Percentiles rank a stretch among this genome's conserved stretches.
Conservation (phyloP, 1,284 basidiomycete species). For the Hortiboletus rubellus region DNA sequence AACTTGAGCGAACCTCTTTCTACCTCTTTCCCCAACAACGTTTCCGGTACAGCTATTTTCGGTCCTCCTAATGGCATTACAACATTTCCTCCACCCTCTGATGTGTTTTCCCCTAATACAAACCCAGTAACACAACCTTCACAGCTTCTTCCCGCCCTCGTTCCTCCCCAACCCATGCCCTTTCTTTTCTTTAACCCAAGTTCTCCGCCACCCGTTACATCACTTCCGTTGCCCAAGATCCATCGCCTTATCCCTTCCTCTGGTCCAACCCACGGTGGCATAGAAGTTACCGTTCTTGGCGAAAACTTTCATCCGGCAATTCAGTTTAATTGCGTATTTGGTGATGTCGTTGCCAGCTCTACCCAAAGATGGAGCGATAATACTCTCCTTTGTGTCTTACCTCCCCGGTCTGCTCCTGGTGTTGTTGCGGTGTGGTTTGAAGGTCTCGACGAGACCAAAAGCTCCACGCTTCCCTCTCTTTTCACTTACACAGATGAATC, state of each 20-base stretch:
- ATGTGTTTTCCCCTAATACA: slow-evolving; percentile 20
- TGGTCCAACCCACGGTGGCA: slow-evolving; percentile 91
- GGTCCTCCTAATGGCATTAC: slow-evolving; percentile 14
- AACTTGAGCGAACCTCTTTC: slow-evolving; percentile 10
- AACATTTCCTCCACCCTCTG: slow-evolving; percentile 18
- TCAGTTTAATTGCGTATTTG: slow-evolving; percentile 82
- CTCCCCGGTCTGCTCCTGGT: slow-evolving; percentile 80
- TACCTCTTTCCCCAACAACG: slow-evolving; percentile 10
- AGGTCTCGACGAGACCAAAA: slow-evolving; percentile 62
- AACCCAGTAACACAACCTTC: slow-evolving; percentile 19
- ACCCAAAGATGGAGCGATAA: slow-evolving; percentile 94
- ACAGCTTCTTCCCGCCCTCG: slow-evolving; percentile 20
- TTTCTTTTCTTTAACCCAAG: slow-evolving; percentile 62
- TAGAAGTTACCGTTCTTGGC: slow-evolving; percentile 93
- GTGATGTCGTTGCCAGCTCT: slow-evolving; percentile 77
- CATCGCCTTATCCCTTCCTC: slow-evolving; percentile 87
- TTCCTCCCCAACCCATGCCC: slow-evolving; percentile 39
- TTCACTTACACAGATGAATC: slow-evolving; percentile 93
- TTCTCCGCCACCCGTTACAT: slow-evolving; percentile 44
- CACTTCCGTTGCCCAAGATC: slow-evolving; percentile 63
- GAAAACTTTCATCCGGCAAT: slow-evolving; percentile 79
- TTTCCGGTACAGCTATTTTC: slow-evolving; percentile 14
- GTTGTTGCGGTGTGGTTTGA: slow-evolving; percentile 90
- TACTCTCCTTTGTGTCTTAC: slow-evolving; percentile 90
- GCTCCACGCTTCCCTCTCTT: slow-evolving; percentile 56